phyloP scores from a whole-genome alignment of 768 basidiomycete genomes.

The Favolaschia claudopus region DNA sequence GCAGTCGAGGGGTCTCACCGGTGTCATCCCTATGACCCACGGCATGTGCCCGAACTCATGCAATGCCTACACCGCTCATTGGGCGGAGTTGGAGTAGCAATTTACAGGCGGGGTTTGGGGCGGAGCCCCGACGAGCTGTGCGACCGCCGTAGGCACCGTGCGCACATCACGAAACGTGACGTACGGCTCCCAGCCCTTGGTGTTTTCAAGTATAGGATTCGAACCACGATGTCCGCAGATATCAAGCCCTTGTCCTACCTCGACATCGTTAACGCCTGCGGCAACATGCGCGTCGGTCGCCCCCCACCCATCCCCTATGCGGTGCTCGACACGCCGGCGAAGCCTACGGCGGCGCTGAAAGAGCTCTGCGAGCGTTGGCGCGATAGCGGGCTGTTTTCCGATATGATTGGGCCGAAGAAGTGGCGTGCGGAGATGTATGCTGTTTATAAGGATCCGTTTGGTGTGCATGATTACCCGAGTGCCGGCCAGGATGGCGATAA shows the following conservation, averaged over 20 bases:
- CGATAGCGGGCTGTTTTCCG: conserved; percentile 65
- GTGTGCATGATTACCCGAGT: conserved; percentile 60
- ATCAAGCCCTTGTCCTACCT: conserved; percentile 65
- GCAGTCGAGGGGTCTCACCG: too few species aligned
- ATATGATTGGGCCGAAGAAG: conserved; percentile 74
- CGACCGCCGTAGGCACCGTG: too few species aligned
- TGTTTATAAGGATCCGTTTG: conserved; percentile 75
- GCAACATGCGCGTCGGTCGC: conserved; percentile 65
- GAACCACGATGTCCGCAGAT: too few species aligned
- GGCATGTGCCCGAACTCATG: too few species aligned
- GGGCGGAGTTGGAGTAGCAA: too few species aligned
- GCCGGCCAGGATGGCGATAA: conserved; percentile 36
- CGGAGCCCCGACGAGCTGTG: too few species aligned
- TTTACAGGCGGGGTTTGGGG: too few species aligned
- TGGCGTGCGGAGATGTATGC: conserved; percentile 91
- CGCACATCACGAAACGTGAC: too few species aligned
- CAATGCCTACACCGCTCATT: too few species aligned
- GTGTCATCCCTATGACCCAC: too few species aligned
- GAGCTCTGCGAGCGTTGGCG: conserved; percentile 81
- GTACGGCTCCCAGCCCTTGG: too few species aligned
- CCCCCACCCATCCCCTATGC: conserved; percentile 38
- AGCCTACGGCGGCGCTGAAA: conserved; percentile 67
- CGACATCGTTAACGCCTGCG: conserved; percentile 70
- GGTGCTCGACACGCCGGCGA: conserved; percentile 60
- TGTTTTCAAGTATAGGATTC: too few species aligned